These are phyloP conservation scores for Eustoma russellianum DNA, from an alignment of 257 asterid genomes.

Conservation along the genomic window DNA sequence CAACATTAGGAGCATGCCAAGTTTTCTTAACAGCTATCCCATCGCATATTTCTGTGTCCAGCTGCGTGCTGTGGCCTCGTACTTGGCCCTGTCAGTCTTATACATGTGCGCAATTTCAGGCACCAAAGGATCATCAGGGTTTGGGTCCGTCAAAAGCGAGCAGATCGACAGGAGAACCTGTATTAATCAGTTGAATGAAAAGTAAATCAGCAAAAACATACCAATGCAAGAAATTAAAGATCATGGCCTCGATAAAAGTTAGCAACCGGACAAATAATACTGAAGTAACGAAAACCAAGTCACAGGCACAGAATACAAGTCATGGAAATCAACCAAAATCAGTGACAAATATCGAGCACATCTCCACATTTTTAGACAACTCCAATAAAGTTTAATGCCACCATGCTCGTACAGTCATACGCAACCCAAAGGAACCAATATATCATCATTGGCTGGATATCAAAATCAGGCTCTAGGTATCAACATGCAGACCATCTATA, in stretches of 20 bases:
- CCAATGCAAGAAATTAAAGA: background rate
- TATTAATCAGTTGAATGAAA: background rate
- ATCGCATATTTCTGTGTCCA: conserved; percentile 86
- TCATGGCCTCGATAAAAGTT: no score
- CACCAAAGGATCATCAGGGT: conserved; percentile 78
- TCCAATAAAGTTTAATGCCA: no score
- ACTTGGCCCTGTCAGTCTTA: conserved; percentile 64
- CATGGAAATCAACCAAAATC: no score
- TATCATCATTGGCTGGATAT: no score
- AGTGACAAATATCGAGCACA: no score
- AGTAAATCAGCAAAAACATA: no score
- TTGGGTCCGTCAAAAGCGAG: conserved; percentile 78
- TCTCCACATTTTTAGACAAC: no score
- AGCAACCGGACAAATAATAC: no score
- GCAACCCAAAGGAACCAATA: no score
- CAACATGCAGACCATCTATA: no score
- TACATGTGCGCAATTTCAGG: conserved; percentile 89
- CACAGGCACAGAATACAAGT: background rate
- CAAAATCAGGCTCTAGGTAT: no score
- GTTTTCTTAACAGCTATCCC: conserved; percentile 33
- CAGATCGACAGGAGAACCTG: conserved; percentile 76
- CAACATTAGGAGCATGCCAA: conserved; percentile 16
- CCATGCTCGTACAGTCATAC: no score
- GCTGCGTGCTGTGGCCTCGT: conserved; percentile 79
- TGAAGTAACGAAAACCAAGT: background rate